These are phyloP conservation scores for Verticillium isaacii DNA, from an alignment of 2,329 filamentous ascomycete species.

Conservation along the genomic window DNA sequence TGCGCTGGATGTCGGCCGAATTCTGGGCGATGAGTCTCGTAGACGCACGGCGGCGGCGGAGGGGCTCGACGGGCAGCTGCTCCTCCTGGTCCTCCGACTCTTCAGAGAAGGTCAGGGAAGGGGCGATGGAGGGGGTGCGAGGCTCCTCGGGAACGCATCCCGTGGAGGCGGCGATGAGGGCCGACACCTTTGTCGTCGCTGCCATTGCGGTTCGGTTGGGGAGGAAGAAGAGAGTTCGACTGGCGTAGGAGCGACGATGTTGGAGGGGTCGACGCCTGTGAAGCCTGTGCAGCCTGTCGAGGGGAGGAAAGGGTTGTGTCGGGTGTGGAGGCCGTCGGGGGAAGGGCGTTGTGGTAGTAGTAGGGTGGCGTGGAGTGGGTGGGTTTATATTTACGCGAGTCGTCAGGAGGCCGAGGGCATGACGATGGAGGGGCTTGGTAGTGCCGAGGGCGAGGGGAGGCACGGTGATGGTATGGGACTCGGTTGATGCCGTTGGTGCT, in stretches of 20 bases:
- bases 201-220: constrained; percentile 18
- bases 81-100: constrained; percentile 57
- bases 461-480: neutral
- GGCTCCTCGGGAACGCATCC: constrained; percentile 41
- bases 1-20: constrained; percentile 56
- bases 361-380: neutral
- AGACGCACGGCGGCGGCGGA: constrained; percentile 59
- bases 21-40: constrained; percentile 63
- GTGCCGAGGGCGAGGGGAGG: neutral
- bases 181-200: constrained; percentile 28
- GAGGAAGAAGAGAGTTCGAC: neutral
- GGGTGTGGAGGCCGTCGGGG: neutral
- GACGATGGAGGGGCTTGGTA: neutral
- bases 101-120: constrained; percentile 59
- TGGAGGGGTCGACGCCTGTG: neutral
- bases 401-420: neutral
- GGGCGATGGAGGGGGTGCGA: constrained; percentile 45
- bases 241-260: neutral
- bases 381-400: neutral
- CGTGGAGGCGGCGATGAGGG: constrained; percentile 32
- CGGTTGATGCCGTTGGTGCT: neutral
- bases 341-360: neutral
- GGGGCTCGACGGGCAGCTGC: constrained; percentile 34
- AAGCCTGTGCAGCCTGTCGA: neutral
- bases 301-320: neutral